These are phyloP conservation scores for Aquilaria malaccensis DNA, from an alignment of 345 rosid species.

Conservation along the genomic window DNA sequence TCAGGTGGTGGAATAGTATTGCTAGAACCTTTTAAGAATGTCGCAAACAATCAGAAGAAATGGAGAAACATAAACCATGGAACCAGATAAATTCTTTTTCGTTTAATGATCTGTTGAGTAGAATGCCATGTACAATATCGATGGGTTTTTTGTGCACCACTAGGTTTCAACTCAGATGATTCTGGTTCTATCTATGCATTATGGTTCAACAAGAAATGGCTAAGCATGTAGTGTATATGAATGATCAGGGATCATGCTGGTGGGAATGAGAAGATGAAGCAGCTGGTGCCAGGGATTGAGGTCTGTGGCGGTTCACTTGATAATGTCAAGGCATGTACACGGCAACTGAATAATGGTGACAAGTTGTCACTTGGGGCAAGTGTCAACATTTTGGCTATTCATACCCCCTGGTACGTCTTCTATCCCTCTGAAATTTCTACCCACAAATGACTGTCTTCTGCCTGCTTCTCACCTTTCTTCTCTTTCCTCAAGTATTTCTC, in stretches of 20 bases:
- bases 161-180: neutral
- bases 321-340: slow-evolving; percentile 70
- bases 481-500: neutral
- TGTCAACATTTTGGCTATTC: slow-evolving; percentile 59
- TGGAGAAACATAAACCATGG: no score
- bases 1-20: no score
- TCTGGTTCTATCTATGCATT: neutral
- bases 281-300: slow-evolving; percentile 64
- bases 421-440: neutral
- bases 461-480: slow-evolving; percentile 1
- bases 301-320: slow-evolving; percentile 88
- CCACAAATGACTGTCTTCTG: neutral
- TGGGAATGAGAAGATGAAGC: slow-evolving; percentile 76
- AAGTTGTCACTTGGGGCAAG: slow-evolving; percentile 45
- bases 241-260: slow-evolving; percentile 84
- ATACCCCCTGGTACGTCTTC: slow-evolving; percentile 69
- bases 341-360: slow-evolving; percentile 67
- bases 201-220: no score
- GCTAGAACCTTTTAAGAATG: no score
- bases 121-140: no score
- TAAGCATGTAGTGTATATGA: neutral
- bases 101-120: no score
- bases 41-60: no score
- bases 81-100: no score
- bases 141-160: no score